These are phyloP conservation scores for Pleurotus ostreatus DNA, from an alignment of 768 basidiomycete genomes.

Conservation along the genomic window DNA sequence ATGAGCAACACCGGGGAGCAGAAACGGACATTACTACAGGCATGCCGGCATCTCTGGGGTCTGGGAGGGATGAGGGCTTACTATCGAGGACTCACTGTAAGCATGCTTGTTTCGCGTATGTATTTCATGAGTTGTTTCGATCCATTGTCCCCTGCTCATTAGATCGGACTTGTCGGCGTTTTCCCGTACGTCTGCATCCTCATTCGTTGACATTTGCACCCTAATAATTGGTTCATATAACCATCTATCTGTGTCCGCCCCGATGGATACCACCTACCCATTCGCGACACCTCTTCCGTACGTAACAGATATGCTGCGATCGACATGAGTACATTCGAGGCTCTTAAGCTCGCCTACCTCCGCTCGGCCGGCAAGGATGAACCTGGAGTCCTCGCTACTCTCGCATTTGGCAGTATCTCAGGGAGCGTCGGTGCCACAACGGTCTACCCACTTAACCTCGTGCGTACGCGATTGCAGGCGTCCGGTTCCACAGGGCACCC, in stretches of 20 bases:
- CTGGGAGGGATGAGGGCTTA: slow-evolving; percentile 80
- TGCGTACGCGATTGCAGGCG: slow-evolving; percentile 93
- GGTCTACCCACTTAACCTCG: slow-evolving; percentile 89
- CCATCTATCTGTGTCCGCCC: background rate
- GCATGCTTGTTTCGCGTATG: slow-evolving; percentile 24
- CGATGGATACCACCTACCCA: background rate
- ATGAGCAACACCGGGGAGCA: slow-evolving; percentile 79
- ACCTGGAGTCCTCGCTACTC: slow-evolving; percentile 80
- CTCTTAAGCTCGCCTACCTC: slow-evolving; percentile 86
- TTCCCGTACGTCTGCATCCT: slow-evolving; percentile 66
- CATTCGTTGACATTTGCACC: background rate
- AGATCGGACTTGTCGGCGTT: slow-evolving; percentile 95
- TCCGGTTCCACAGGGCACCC: slow-evolving; percentile 96
- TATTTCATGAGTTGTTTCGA: slow-evolving; percentile 2
- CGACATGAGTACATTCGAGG: slow-evolving; percentile 97
- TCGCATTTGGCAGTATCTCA: slow-evolving; percentile 90
- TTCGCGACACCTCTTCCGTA: background rate
- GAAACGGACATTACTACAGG: slow-evolving; percentile 53
- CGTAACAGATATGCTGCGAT: slow-evolving; percentile 78
- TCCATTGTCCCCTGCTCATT: slow-evolving; percentile 12
- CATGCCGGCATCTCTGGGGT: slow-evolving; percentile 71
- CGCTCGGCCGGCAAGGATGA: slow-evolving; percentile 86
- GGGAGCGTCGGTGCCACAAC: slow-evolving; percentile 92
- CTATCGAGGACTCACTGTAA: slow-evolving; percentile 86
- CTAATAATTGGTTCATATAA: slow-evolving; percentile 4